phyloP scores from a whole-genome alignment of 331 rosid genomes.

The Malus hybrid region DNA sequence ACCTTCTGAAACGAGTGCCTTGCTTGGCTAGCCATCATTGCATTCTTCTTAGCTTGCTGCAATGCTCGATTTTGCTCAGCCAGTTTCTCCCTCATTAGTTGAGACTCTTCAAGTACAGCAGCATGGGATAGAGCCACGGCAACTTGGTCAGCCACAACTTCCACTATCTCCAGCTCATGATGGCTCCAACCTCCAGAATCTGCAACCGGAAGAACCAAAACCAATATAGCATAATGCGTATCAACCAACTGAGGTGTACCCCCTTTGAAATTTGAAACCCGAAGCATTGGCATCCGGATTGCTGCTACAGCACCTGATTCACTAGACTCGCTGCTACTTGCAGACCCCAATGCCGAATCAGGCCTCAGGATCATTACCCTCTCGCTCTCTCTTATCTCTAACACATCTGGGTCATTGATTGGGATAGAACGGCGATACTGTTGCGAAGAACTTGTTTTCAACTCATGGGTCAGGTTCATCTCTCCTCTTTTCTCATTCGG shows the following conservation, averaged over 20 bases:
- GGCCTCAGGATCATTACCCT: slow-evolving; percentile 54
- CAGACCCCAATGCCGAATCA: slow-evolving; percentile 58
- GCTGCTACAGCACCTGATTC: slow-evolving; percentile 62
- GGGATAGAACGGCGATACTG: slow-evolving; percentile 35
- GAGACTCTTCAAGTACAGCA: slow-evolving; percentile 78
- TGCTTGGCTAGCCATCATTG: slow-evolving; percentile 78
- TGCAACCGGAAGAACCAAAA: slow-evolving; percentile 54
- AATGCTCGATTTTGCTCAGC: slow-evolving; percentile 58
- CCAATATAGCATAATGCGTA: slow-evolving; percentile 59
- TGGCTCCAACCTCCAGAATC: slow-evolving; percentile 42
- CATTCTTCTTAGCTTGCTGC: slow-evolving; percentile 61
- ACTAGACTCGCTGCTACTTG: slow-evolving; percentile 47
- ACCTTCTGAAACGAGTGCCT: slow-evolving; percentile 72
- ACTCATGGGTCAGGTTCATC: slow-evolving; percentile 64
- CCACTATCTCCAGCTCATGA: slow-evolving; percentile 64
- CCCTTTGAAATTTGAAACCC: slow-evolving; percentile 71
- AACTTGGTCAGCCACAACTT: slow-evolving; percentile 89
- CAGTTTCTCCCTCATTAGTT: slow-evolving; percentile 69
- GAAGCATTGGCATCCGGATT: slow-evolving; percentile 75
- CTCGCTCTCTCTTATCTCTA: slow-evolving; percentile 41
- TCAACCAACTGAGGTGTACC: slow-evolving; percentile 72
- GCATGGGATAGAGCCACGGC: slow-evolving; percentile 86
- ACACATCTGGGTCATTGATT: slow-evolving; percentile 44
- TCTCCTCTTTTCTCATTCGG: slow-evolving; percentile 47
- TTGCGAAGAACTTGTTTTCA: slow-evolving; percentile 33